These are phyloP conservation scores for Talaromyces sp. DNA, from an alignment of 2,329 filamentous ascomycete genomes.

Conservation along the genomic window DNA sequence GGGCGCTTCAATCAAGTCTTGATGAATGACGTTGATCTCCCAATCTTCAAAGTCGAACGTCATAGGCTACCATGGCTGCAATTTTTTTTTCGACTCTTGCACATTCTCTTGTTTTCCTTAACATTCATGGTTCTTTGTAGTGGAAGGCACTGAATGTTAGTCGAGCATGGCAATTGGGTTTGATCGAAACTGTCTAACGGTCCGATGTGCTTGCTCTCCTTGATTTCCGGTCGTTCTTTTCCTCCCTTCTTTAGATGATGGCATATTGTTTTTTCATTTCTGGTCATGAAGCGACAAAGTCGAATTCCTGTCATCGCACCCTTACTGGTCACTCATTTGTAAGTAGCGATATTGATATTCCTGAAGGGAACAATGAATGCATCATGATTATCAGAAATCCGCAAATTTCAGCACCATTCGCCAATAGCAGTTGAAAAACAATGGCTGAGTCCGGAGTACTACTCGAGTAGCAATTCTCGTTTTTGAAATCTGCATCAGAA, in stretches of 20 bases:
- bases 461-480: background rate
- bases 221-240: background rate
- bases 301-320: background rate
- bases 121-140: background rate
- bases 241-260: background rate
- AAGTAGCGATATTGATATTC: slow-evolving; percentile 2
- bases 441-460: background rate
- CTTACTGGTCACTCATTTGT: background rate
- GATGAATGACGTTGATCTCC: background rate
- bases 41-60: too few relatives aligned
- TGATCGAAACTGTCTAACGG: background rate
- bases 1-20: background rate
- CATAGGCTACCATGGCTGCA: background rate
- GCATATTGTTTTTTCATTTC: background rate
- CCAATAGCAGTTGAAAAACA: background rate
- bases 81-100: background rate
- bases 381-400: background rate
- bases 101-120: background rate
- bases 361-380: background rate
- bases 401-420: background rate
- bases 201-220: background rate
- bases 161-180: background rate
- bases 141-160: background rate
- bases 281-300: background rate
- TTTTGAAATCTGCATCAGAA: background rate